Evolutionary conservation across 306 rosid species (phyloP).

Genomic region (Mimosa bimucronata): DNA sequence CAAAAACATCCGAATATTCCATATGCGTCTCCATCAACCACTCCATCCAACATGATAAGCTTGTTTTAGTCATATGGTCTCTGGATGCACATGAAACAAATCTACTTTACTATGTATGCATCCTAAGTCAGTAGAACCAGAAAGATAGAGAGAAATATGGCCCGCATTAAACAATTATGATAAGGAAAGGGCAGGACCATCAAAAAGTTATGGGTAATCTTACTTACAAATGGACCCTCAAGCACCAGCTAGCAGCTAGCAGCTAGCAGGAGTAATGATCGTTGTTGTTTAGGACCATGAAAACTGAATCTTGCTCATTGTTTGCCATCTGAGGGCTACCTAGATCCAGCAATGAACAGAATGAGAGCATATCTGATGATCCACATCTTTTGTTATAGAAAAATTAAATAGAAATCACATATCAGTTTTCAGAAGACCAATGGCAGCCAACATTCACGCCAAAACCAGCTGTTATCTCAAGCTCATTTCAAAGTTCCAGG

Average conservation of each 20-base stretch:
- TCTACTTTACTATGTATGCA: too few relatives aligned
- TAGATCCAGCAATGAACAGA: conserved; percentile 11
- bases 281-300: background rate
- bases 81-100: too few relatives aligned
- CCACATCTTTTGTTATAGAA: background rate
- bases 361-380: background rate
- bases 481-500: conserved; percentile 4
- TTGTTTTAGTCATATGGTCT: background rate
- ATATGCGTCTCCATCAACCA: background rate
- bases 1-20: background rate
- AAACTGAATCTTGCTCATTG: conserved; percentile 16
- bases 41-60: background rate
- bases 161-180: background rate
- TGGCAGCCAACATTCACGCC: background rate
- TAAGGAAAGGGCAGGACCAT: background rate
- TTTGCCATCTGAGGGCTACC: background rate
- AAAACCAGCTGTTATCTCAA: conserved; percentile 23
- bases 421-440: conserved; percentile 24
- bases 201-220: background rate
- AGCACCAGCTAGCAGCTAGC: conserved; percentile 1
- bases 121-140: too few relatives aligned
- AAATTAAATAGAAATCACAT: background rate
- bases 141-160: background rate
- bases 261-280: background rate
- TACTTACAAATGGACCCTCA: conserved; percentile 11